Percentiles rank a stretch among this genome's conserved stretches.
Evolutionary conservation across 768 basidiomycete species (phyloP).

Genomic region (Pulveroboletus sp.): DNA sequence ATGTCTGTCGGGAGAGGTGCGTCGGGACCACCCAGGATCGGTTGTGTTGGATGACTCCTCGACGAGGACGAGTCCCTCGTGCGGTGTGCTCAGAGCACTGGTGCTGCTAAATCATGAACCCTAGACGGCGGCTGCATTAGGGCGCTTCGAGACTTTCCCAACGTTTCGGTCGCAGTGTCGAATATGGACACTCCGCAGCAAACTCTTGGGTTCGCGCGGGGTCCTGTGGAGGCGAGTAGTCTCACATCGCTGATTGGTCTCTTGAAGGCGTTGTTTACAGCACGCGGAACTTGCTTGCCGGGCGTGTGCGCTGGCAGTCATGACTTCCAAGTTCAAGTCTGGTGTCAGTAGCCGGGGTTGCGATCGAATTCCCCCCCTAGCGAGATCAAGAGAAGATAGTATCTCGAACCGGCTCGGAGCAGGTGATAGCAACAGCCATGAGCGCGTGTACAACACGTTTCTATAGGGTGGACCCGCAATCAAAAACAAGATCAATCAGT

Average conservation of each 20-base stretch:
- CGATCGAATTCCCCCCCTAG: slow-evolving; percentile 1
- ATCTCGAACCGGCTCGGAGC: slow-evolving; percentile 9
- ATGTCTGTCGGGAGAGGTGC: too few relatives aligned
- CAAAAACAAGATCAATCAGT: slow-evolving; percentile 26
- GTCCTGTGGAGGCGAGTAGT: slow-evolving; percentile 9
- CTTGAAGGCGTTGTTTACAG: slow-evolving; percentile 4
- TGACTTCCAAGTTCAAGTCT: slow-evolving; percentile 6
- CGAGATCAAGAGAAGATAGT: slow-evolving; percentile 17
- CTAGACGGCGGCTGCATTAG: background rate
- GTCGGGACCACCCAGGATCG: too few relatives aligned
- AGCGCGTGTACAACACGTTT: slow-evolving; percentile 34
- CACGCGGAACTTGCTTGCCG: slow-evolving; percentile 3
- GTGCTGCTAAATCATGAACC: too few relatives aligned
- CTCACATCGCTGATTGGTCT: background rate
- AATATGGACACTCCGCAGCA: background rate
- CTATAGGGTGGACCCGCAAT: slow-evolving; percentile 34
- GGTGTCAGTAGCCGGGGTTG: slow-evolving; percentile 11
- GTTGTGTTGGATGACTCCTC: background rate
- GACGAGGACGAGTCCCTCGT: background rate
- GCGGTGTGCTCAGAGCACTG: too few relatives aligned
- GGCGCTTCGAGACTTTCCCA: background rate
- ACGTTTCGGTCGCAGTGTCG: too few relatives aligned
- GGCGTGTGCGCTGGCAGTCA: background rate
- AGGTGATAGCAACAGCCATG: slow-evolving; percentile 24
- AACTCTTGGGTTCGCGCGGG: background rate